Evolutionary conservation across 2,329 filamentous ascomycete genomes (phyloP), one percentile per base, ranked within the genome.

Genomic region (Tolypocladium amazonense): DNA sequence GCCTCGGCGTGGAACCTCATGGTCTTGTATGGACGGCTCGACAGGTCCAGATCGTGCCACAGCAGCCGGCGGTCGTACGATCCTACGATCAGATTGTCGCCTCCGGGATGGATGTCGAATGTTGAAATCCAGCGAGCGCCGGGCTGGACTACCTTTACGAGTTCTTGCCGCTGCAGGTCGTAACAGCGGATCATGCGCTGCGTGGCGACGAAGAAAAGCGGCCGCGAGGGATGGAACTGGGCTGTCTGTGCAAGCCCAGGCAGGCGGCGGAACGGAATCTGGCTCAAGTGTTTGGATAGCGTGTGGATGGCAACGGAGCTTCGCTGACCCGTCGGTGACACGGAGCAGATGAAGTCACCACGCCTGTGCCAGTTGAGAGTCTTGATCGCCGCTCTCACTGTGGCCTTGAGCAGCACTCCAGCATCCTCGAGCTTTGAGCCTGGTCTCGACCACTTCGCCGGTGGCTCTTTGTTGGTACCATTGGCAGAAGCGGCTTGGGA

Each of bases 1-100:
- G 94, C 94, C 74, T 96, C 90, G 62, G 85, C 78, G 77, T 99
- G 94, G 79, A 97, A 99, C 57, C 94, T 85, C 76, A 99, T 87
- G 1, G 93, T 97, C 80, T 97, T 97, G 80, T 96, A 97, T 0
- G 94, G 94, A 56, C 90, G 86, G 63, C 84, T 87, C 0, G 90
- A 94, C 41, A 99, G 84, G 66, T 99, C 94, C 58, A 97, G 82
- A 75, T 99, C 94, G 76, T 97, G 94, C 94, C 94, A 99, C 38
- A 99, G 81, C 3, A 99, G 81, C 55, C 93, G 87, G 65, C 92
- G 87, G 76, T 99, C 94, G 76, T 97, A 99, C 0, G 92, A 94
- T 53, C 92, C 92, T 14, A 97, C 90, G 61, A 97, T 90, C 59
- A 99, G 76, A 71, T 99, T 97, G 76, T 96, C 92, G 54, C 94